Percentiles rank a stretch among this genome's conserved stretches.
These are phyloP conservation scores for Populus ilicifolia DNA, from an alignment of 345 rosid species.

Conservation along the genomic window DNA sequence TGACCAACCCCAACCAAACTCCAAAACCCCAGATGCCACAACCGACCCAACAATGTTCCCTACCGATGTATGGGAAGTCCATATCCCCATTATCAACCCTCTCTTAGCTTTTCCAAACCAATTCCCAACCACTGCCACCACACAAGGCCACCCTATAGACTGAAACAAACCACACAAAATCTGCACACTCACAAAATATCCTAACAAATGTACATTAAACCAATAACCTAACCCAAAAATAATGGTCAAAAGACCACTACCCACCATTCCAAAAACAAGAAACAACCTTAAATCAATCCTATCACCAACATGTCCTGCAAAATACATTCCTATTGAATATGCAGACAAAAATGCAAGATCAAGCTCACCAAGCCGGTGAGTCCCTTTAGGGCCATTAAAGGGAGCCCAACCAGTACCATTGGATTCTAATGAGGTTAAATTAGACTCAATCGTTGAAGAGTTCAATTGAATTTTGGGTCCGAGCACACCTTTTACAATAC, in stretches of 20 bases:
- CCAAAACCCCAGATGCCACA: conserved; percentile 66
- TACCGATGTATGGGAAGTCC: conserved; percentile 85
- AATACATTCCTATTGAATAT: conserved; percentile 77
- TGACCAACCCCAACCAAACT: conserved; percentile 98
- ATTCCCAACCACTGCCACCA: conserved; percentile 83
- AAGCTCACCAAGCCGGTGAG: conserved; percentile 78
- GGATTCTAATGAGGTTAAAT: neutral
- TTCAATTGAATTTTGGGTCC: conserved; percentile 49
- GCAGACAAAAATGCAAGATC: conserved; percentile 78
- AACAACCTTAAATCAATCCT: conserved; percentile 76
- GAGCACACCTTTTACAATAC: conserved; percentile 86
- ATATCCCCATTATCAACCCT: conserved; percentile 86
- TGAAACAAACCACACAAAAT: conserved; percentile 79
- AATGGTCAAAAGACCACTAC: conserved; percentile 73
- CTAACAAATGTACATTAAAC: conserved; percentile 57
- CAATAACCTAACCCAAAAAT: conserved; percentile 80
- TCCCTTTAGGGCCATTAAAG: conserved; percentile 63
- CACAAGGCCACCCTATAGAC: conserved; percentile 99
- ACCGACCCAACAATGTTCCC: conserved; percentile 86
- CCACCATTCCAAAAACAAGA: conserved; percentile 88
- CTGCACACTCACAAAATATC: conserved; percentile 61
- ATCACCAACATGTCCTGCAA: conserved; percentile 85
- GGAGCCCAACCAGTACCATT: conserved; percentile 79
- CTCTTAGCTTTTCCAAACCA: conserved; percentile 92
- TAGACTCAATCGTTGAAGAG: conserved; percentile 9